These are phyloP conservation scores for Anastatica hierochuntica DNA, from an alignment of 345 rosid genomes.

Conservation along the genomic window DNA sequence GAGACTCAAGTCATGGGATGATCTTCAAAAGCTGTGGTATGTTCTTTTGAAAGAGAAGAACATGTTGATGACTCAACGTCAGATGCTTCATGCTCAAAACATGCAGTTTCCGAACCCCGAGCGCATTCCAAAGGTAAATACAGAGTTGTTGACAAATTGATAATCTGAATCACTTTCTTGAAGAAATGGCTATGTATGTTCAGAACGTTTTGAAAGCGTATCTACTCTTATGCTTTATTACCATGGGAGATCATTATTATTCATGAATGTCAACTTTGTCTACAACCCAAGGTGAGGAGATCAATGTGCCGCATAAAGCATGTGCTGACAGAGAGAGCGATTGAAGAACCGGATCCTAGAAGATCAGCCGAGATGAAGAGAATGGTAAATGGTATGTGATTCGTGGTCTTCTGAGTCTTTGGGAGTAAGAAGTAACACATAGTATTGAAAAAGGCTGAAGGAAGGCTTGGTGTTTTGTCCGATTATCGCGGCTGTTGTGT, in stretches of 20 bases:
- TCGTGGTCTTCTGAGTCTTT: neutral
- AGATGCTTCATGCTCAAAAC: constrained; percentile 90
- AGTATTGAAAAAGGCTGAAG: neutral
- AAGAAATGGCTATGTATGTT: neutral
- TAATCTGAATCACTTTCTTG: neutral
- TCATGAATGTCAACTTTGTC: neutral
- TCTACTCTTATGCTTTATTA: no score
- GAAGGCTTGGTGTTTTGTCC: neutral
- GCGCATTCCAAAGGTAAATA: constrained; percentile 79
- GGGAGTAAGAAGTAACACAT: neutral
- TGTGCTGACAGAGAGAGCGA: constrained; percentile 77
- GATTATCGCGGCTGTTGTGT: neutral
- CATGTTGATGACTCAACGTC: constrained; percentile 94
- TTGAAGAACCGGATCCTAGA: constrained; percentile 76
- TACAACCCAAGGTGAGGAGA: constrained; percentile 46
- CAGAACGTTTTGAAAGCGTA: no score
- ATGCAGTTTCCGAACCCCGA: constrained; percentile 89
- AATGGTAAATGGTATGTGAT: constrained; percentile 76
- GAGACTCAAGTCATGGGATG: constrained; percentile 88
- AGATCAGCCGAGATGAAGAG: constrained; percentile 85
- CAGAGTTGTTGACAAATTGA: neutral
- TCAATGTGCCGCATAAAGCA: constrained; percentile 87
- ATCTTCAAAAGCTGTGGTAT: constrained; percentile 86
- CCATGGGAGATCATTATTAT: no score
- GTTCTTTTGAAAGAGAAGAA: constrained; percentile 90